Evolutionary conservation across 1,139 yeast genomes (phyloP).

Genomic region (Candida glucosophila): DNA sequence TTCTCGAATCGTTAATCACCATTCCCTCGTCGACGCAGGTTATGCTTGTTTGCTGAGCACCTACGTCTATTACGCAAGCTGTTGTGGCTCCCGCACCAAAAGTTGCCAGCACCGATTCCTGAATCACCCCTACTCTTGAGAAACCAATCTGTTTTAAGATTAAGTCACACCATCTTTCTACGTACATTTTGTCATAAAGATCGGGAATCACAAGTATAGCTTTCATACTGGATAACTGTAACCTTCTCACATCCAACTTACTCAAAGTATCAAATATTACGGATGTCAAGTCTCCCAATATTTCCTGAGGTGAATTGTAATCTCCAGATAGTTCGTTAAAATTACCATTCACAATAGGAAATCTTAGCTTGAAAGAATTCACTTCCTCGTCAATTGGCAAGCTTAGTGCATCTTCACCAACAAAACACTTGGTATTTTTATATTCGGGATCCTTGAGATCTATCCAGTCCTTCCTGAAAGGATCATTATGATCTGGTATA

Average conservation of each 20-base stretch:
- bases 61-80: constrained; percentile 91
- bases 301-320: constrained; percentile 60
- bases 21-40: constrained; percentile 93
- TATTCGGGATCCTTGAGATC: constrained; percentile 23
- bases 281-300: constrained; percentile 58
- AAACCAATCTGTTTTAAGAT: constrained; percentile 60
- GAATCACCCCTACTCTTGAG: constrained; percentile 68
- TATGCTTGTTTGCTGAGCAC: constrained; percentile 75
- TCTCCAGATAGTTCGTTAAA: constrained; percentile 53
- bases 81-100: constrained; percentile 93
- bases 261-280: constrained; percentile 22
- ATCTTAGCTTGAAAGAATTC: constrained; percentile 47
- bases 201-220: constrained; percentile 69
- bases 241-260: constrained; percentile 34
- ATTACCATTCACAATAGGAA: constrained; percentile 62
- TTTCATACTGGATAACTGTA: constrained; percentile 33
- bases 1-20: constrained; percentile 70
- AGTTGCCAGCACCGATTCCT: constrained; percentile 86
- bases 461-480: constrained; percentile 62
- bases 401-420: constrained; percentile 64
- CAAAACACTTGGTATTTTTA: constrained; percentile 25
- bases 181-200: constrained; percentile 71
- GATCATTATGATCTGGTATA: constrained; percentile 78
- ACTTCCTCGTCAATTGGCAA: constrained; percentile 36
- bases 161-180: constrained; percentile 59